Base-by-base conservation (phyloP, 2,329 filamentous ascomycete species). In the Penicillium italicum region DNA sequence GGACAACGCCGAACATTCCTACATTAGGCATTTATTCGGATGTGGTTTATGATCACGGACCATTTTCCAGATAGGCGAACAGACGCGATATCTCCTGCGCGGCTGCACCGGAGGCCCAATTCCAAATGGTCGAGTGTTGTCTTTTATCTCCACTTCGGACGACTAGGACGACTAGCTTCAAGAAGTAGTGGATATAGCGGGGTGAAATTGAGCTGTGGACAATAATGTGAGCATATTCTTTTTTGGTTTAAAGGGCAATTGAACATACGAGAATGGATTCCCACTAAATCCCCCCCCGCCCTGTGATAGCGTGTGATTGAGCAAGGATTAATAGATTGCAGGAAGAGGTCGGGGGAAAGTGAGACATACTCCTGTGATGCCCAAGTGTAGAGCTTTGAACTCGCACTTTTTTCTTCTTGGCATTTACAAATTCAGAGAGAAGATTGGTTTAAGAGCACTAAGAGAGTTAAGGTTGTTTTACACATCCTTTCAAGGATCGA, bases 401-500 rank as follows among this genome's bases (percentile, higher is more conserved):
- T 28, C 16, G 33, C 11, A 10, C 20, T 47, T 24, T 24, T 36
- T 18, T 20, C n/a, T 49, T 36, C 7, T 24, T 4, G 26, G 14
- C 14, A 18, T 24, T 40, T 50, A 18, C 9, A 30, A 22, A 11
- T 8, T 24, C 4, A 12, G 20, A 50, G 20, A 50, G 20, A 33
- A 38, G 26, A 34, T 11, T 7, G 16, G 20, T 36, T 26, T 36
- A 31, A 50, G 20, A 50, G 6, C 36, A 51, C 53, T 48, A 53
- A 41, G 30, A 31, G 31, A 50, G 36, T 42, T 42, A 46, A 26
- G 41, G 28, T 42, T 48, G 44, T 56, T 49, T 44, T 47, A 53
- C 56, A 56, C 38, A n/a, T 33, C 7, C 24, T 20, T 37, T 47
- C 43, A 55, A 38, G 38, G 54, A 60, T 63, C 11, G 26, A 24